Percentiles rank a stretch among this genome's conserved stretches.
These are phyloP conservation scores for Chamaecrista fasciculata DNA, from an alignment of 306 rosid species.

Conservation along the genomic window DNA sequence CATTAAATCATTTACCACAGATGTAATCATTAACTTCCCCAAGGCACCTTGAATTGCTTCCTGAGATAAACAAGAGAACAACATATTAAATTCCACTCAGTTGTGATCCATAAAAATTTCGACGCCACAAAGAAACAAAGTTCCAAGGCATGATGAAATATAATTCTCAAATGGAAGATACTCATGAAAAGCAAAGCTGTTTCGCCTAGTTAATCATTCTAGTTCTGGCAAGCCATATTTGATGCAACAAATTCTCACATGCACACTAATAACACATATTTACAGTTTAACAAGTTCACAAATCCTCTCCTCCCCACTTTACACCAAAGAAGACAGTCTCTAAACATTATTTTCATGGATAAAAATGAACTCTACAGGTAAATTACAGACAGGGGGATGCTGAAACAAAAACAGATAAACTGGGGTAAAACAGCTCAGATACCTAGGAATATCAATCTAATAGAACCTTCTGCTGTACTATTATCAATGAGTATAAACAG, in stretches of 20 bases:
- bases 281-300: background rate
- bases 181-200: background rate
- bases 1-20: slow-evolving; percentile 65
- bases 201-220: background rate
- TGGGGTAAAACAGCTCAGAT: background rate
- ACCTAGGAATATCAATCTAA: background rate
- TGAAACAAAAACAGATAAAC: background rate
- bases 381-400: background rate
- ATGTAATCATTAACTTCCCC: slow-evolving; percentile 52
- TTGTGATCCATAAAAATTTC: slow-evolving; percentile 7
- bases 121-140: slow-evolving; percentile 11
- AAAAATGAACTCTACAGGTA: background rate
- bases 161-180: slow-evolving; percentile 5
- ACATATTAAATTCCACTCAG: slow-evolving; percentile 9
- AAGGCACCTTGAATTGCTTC: slow-evolving; percentile 57
- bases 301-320: background rate
- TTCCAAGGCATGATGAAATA: background rate
- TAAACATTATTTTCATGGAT: background rate
- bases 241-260: background rate
- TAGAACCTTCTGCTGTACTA: no score
- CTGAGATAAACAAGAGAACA: slow-evolving; percentile 39
- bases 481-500: no score
- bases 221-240: background rate
- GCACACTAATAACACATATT: background rate
- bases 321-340: background rate